Evolutionary conservation across 768 basidiomycete species (phyloP), one percentile per base, ranked within the genome.

Genomic region (Leccinum rimulosum): DNA sequence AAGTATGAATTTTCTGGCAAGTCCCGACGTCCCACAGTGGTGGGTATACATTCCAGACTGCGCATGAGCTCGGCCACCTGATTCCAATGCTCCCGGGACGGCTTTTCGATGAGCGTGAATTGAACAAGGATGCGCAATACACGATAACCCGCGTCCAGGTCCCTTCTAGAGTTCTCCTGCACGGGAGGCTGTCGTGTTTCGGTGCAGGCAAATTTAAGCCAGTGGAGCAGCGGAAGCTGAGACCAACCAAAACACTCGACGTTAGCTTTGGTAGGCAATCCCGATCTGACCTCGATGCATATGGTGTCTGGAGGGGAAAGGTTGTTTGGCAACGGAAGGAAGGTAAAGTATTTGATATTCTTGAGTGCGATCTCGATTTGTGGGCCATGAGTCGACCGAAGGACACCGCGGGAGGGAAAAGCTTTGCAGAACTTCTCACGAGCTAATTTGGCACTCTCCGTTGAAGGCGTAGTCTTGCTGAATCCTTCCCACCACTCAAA

Each of bases 261-360:
- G 10, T 49, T 51, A 45, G 57, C 31, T 8, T 77, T 79, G 0
- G 80, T 68, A 22, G 82, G 70, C 56, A 92, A 78, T 22, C 77
- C 68, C 55, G 81, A 83, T 61, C 87, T 85, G 53, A 95, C 72
- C 9, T 73, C 75, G 52, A 86, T 74, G 1, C 91, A 91, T 0
- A 98, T 78, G 3, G 91, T 84, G 62, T 89, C 79, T 1, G 75
- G 72, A 5, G 94, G 95, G 7, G 94, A 75, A 5, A 93, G 93
- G 14, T 89, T 84, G 57, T 92, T 89, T 3, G 74, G 57, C 3
- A 89, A 87, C 15, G 93, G 84, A n/a, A 78, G 75, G 11, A 77
- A 75, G 22, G 76, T 75, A 15, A 80, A 77, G 9, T 76, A 76
- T 57, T 80, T 80, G 68, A 86, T 90, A 2, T 83, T 84, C 68